Evolutionary conservation across 2,329 filamentous ascomycete genomes (phyloP), one percentile per base, ranked within the genome.

Genomic region (Pseudogymnoascus sp.): DNA sequence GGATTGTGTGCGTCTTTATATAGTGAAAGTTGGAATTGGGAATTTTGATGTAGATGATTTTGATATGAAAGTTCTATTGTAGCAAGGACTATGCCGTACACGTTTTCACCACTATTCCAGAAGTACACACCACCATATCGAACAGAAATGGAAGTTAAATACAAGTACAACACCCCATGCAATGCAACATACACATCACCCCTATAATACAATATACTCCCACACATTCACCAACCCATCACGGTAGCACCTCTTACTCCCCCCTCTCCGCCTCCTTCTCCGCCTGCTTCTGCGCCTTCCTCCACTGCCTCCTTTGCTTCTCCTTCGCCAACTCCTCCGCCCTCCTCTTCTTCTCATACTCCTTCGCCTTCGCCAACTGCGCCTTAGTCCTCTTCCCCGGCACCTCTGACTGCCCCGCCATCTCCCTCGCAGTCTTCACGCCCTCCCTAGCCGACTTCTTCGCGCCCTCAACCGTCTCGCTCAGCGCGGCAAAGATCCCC

Each of bases 401-500:
- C 46, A 72, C 68, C 6, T 70, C 71, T 16, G 73, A 70, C 60
- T 75, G 72, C 33, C 75, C 76, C 14, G 72, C 70, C 63, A 75
- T 69, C 61, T 75, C 72, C 46, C 74, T 73, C 62, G 72, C 73
- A 40, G 64, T 67, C 8, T 69, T 66, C 31, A 73, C 68, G 35
- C 73, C 68, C 12, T 71, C 68, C 24, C 62, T 68, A 26, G 72
- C 67, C 38, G 68, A 69, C 40, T 68, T 63, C 60, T 75, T 72
- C 31, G 75, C 74, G n/a, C 71, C 65, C n/a, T 65, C 62, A 1
- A 71, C 71, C 11, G 66, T 70, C 2, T 61, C 63, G 61, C 68
- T 72, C n/a, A 72, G 66, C 43, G 75, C 68, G n/a, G 72, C 70
- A 37, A 74, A 68, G 2, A 69, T 72, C 12, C 72, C 71, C 35